These are phyloP conservation scores for Aaosphaeria arxii DNA, from an alignment of 2,329 filamentous ascomycete species.

Conservation along the genomic window DNA sequence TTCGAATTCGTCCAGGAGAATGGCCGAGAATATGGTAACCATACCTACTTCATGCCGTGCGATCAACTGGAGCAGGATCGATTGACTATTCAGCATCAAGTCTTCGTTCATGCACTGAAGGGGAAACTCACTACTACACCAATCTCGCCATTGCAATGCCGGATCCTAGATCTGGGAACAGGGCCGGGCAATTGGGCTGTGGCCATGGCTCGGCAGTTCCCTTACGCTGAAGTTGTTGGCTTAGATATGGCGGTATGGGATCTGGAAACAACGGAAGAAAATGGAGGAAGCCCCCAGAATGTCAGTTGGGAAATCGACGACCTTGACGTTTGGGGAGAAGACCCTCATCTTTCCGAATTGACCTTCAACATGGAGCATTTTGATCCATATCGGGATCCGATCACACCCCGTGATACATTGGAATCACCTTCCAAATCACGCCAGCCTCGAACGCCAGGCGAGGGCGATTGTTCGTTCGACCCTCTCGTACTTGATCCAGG, in stretches of 20 bases:
- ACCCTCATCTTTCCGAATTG: conserved; percentile 24
- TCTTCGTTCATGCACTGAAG: conserved; percentile 49
- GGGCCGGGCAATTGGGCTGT: conserved; percentile 52
- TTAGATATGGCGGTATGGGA: conserved; percentile 50
- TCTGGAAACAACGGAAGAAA: conserved; percentile 47
- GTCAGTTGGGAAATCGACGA: conserved; percentile 39
- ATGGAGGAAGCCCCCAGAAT: conserved; percentile 9
- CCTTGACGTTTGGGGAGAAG: conserved; percentile 32
- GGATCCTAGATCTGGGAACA: conserved; percentile 44
- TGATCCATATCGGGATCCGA: conserved; percentile 19
- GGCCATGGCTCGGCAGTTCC: conserved; percentile 44
- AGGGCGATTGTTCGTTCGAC: conserved; percentile 17
- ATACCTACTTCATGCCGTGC: conserved; percentile 64
- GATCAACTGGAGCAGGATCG: conserved; percentile 64
- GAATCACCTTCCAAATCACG: conserved; percentile 14
- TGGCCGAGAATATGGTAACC: conserved; percentile 60
- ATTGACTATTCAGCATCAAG: conserved; percentile 60
- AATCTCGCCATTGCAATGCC: conserved; percentile 17
- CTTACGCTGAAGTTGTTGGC: conserved; percentile 47
- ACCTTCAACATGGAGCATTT: conserved; percentile 17
- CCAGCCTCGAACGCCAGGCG: conserved; percentile 7
- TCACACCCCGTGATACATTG: conserved; percentile 10
- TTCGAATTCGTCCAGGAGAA: conserved; percentile 60
- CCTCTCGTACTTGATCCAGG: conserved; percentile 16
- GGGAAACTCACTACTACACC: conserved; percentile 36